phyloP scores from a whole-genome alignment of 345 rosid species.

The Pseudoturritis turrita region DNA sequence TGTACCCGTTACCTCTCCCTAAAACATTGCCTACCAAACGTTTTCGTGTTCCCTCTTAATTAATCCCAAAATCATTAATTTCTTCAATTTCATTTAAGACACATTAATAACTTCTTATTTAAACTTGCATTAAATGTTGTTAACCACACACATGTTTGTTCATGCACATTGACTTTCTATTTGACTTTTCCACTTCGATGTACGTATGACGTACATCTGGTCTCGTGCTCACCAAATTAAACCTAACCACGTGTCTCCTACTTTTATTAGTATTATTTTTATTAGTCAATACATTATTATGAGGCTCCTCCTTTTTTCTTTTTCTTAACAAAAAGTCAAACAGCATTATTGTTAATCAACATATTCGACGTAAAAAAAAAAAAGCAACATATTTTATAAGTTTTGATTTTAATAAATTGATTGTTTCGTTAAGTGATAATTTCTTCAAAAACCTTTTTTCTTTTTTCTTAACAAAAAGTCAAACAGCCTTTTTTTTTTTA shows the following conservation, averaged over 20 bases:
- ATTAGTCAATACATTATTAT: background rate
- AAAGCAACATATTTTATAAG: no score
- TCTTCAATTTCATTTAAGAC: background rate
- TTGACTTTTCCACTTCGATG: constrained; percentile 3
- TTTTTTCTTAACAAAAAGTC: no score
- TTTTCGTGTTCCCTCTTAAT: constrained; percentile 5
- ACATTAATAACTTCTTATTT: background rate
- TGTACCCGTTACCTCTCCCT: constrained; percentile 20
- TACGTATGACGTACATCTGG: constrained; percentile 20
- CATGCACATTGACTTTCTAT: constrained; percentile 21
- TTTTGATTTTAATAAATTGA: no score
- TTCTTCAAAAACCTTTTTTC: no score
- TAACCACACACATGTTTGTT: background rate
- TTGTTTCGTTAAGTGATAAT: no score
- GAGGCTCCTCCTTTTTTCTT: background rate
- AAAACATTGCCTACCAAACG: background rate
- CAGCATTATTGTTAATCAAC: background rate
- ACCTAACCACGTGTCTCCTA: constrained; percentile 15
- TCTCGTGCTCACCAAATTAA: constrained; percentile 10
- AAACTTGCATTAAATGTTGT: background rate
- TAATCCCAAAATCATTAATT: background rate
- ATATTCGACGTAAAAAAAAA: no score
- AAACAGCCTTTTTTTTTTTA: no score
- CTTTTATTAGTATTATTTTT: background rate
- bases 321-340: background rate